Evolutionary conservation across 352 stramenopile species (phyloP).

Genomic region (Phytophthora lateralis): DNA sequence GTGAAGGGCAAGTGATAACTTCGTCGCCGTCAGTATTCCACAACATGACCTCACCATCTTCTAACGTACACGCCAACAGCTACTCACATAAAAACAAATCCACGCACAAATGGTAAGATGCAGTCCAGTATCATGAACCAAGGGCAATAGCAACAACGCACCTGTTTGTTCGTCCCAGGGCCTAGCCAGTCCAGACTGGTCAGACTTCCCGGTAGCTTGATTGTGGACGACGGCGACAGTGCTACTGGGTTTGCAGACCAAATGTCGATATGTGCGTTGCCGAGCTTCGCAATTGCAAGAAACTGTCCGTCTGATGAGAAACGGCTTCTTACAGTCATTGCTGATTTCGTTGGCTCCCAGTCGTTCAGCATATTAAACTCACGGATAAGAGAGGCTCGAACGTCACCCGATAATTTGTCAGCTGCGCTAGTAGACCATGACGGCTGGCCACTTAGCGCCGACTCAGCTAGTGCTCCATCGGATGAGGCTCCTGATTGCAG

Average conservation of each 20-base stretch:
- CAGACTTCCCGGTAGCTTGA: constrained; percentile 34
- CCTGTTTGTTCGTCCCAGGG: constrained; percentile 37
- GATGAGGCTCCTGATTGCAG: neutral
- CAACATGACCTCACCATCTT: constrained; percentile 35
- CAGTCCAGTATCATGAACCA: neutral
- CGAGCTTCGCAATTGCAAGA: constrained; percentile 43
- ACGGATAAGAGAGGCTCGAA: constrained; percentile 38
- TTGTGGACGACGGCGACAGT: constrained; percentile 29
- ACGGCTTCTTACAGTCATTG: constrained; percentile 38
- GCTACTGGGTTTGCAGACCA: constrained; percentile 41
- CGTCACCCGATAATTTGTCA: constrained; percentile 1
- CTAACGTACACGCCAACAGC: constrained; percentile 38
- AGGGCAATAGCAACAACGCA: constrained; percentile 10
- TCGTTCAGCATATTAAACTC: constrained; percentile 49
- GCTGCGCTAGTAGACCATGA: constrained; percentile 19
- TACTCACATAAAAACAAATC: constrained; percentile 11
- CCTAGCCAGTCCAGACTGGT: constrained; percentile 40
- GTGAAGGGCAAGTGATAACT: constrained; percentile 30
- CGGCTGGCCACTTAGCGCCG: constrained; percentile 9
- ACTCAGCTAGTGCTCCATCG: constrained; percentile 9
- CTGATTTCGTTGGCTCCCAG: constrained; percentile 35
- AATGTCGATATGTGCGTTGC: constrained; percentile 49
- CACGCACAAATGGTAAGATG: constrained; percentile 13
- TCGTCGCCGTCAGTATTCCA: constrained; percentile 39
- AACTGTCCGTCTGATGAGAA: constrained; percentile 48